phyloP scores from a whole-genome alignment of 2,329 filamentous ascomycete species.

The Cadophora malorum region DNA sequence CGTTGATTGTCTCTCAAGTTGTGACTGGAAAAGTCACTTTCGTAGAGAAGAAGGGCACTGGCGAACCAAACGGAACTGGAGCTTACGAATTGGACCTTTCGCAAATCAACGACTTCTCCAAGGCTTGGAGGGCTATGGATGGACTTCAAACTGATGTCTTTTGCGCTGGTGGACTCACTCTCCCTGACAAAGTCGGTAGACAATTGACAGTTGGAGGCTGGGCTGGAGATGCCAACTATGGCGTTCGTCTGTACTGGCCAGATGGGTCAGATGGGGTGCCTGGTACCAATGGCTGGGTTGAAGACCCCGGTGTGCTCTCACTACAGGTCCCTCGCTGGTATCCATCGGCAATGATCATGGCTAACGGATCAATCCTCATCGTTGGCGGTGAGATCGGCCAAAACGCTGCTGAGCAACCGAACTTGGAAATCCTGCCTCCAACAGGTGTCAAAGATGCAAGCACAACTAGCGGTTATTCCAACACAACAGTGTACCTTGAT shows the following conservation, averaged over 20 bases:
- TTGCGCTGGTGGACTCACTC: conserved; percentile 66
- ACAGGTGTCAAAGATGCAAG: conserved; percentile 47
- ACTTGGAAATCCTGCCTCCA: conserved; percentile 66
- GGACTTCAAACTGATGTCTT: conserved; percentile 68
- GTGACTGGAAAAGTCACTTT: conserved; percentile 67
- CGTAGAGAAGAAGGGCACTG: conserved; percentile 65
- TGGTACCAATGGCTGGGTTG: conserved; percentile 69
- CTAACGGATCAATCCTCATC: conserved; percentile 69
- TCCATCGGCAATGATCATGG: conserved; percentile 66
- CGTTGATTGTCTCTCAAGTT: conserved; percentile 46
- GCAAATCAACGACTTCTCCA: conserved; percentile 57
- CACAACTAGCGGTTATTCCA: conserved; percentile 40
- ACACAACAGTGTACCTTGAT: conserved; percentile 61
- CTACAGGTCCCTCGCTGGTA: conserved; percentile 70
- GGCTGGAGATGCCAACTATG: conserved; percentile 66
- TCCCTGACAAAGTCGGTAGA: conserved; percentile 70
- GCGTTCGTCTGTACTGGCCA: conserved; percentile 67
- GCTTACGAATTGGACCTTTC: conserved; percentile 69
- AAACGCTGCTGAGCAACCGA: conserved; percentile 65
- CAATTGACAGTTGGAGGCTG: conserved; percentile 71
- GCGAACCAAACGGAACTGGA: conserved; percentile 63
- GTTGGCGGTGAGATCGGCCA: conserved; percentile 69
- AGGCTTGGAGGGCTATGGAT: conserved; percentile 66
- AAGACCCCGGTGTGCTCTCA: conserved; percentile 60
- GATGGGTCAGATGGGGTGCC: conserved; percentile 62